Percentiles rank a stretch among this genome's conserved stretches.
Evolutionary conservation across 176 grass and related monocot genomes (phyloP).

Genomic region (Cocos nucifera): DNA sequence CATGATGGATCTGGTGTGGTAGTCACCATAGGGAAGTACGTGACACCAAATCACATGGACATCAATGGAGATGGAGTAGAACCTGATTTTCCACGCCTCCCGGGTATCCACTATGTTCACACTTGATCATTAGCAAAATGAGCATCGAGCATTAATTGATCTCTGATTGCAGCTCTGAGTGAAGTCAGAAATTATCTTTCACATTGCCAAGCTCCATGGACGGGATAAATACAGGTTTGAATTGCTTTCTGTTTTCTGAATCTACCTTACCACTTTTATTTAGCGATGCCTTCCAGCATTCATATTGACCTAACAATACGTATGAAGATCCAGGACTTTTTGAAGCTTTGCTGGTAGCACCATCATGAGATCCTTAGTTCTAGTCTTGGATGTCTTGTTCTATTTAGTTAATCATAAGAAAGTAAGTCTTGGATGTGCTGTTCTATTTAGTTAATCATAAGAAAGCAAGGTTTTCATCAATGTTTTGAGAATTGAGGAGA

Average conservation of each 20-base stretch:
- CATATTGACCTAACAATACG: no score
- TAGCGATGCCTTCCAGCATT: no score
- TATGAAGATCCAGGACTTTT: no score
- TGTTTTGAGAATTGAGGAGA: no score
- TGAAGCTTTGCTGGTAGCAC: no score
- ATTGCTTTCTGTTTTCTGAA: neutral
- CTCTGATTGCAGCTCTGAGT: constrained; percentile 40
- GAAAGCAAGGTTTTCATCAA: no score
- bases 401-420: no score
- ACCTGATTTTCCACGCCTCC: constrained; percentile 66
- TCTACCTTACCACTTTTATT: neutral
- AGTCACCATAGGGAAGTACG: constrained; percentile 85
- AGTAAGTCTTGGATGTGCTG: no score
- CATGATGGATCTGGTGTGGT: constrained; percentile 96
- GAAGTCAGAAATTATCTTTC: constrained; percentile 75
- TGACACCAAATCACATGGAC: constrained; percentile 75
- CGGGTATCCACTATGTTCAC: constrained; percentile 41
- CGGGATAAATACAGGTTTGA: constrained; percentile 30
- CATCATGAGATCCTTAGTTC: no score
- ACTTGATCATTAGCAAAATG: neutral
- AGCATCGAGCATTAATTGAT: constrained; percentile 9
- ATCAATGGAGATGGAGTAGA: constrained; percentile 96
- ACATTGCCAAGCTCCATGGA: constrained; percentile 35
- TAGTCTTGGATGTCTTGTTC: no score
- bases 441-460: no score